Conservation (phyloP, 805 yeast genomes). For the Myxozyma geophila region DNA sequence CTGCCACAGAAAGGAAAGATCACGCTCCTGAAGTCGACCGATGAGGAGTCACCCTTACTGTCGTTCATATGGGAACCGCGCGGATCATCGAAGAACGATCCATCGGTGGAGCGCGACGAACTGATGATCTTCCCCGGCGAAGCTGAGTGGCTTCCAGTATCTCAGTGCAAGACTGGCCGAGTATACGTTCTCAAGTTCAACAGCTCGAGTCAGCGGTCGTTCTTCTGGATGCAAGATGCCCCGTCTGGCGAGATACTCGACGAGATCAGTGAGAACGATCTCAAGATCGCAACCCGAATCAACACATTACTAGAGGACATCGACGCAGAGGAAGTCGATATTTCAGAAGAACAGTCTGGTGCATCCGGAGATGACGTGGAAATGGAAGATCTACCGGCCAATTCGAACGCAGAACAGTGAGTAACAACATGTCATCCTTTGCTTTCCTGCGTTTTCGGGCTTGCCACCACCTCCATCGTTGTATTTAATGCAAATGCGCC, state of each 20-base stretch:
- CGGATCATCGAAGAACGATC: slow-evolving; percentile 46
- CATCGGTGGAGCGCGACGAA: slow-evolving; percentile 53
- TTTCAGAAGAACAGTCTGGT: slow-evolving; percentile 14
- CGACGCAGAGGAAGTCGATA: slow-evolving; percentile 35
- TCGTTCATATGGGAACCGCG: slow-evolving; percentile 77
- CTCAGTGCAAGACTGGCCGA: slow-evolving; percentile 75
- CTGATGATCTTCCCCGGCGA: slow-evolving; percentile 83
- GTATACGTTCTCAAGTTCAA: slow-evolving; percentile 70
- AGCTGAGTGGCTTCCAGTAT: slow-evolving; percentile 72
- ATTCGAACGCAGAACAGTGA: slow-evolving; percentile 27
- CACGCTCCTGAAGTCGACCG: slow-evolving; percentile 57
- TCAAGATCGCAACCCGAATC: slow-evolving; percentile 54
- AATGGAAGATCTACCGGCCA: slow-evolving; percentile 27
- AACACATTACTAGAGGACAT: slow-evolving; percentile 55
- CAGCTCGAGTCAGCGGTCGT: slow-evolving; percentile 61
- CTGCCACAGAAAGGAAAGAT: slow-evolving; percentile 69
- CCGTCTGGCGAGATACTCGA: slow-evolving; percentile 62
- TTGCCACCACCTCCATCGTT: neutral
- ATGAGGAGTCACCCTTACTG: slow-evolving; percentile 73
- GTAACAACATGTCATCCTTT: slow-evolving; percentile 13
- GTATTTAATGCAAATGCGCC: neutral
- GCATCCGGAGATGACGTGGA: slow-evolving; percentile 29
- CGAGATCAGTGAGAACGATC: slow-evolving; percentile 64
- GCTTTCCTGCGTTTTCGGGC: slow-evolving; percentile 7
- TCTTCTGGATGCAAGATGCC: slow-evolving; percentile 76